Evolutionary conservation across 768 basidiomycete species (phyloP).

Genomic region (Boletus pseudo-olivaceus): DNA sequence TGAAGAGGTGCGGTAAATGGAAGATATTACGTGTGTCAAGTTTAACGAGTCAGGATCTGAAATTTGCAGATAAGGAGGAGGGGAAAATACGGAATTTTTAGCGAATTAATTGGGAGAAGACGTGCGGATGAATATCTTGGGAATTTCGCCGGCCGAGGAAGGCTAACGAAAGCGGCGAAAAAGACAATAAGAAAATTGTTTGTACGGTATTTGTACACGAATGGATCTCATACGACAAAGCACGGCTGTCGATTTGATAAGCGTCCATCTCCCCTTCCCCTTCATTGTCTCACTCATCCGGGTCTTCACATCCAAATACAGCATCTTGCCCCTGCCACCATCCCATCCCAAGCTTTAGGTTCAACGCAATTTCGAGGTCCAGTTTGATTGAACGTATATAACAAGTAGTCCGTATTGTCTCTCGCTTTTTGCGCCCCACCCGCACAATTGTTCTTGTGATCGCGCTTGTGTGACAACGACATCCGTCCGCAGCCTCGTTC

Average conservation of each 20-base stretch:
- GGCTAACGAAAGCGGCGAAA: slow-evolving; percentile 23
- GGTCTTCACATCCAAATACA: slow-evolving; percentile 19
- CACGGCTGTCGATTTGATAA: slow-evolving; percentile 31
- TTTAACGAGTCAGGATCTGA: slow-evolving; percentile 31
- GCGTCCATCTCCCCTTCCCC: slow-evolving; percentile 23
- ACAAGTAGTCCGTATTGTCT: slow-evolving; percentile 52
- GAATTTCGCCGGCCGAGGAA: slow-evolving; percentile 36
- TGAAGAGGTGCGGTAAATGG: slow-evolving; percentile 23
- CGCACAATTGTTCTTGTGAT: slow-evolving; percentile 59
- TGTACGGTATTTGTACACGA: slow-evolving; percentile 37
- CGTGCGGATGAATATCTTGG: slow-evolving; percentile 23
- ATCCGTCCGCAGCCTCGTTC: slow-evolving; percentile 44
- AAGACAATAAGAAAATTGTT: slow-evolving; percentile 48
- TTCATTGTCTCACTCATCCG: slow-evolving; percentile 34
- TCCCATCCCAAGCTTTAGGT: slow-evolving; percentile 27
- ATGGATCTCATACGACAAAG: slow-evolving; percentile 37
- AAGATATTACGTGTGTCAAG: slow-evolving; percentile 30
- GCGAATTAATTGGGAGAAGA: slow-evolving; percentile 19
- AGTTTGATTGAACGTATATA: slow-evolving; percentile 45
- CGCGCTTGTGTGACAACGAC: slow-evolving; percentile 47
- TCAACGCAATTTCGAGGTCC: slow-evolving; percentile 36
- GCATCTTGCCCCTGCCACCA: slow-evolving; percentile 19
- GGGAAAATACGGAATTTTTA: slow-evolving; percentile 33
- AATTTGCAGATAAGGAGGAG: slow-evolving; percentile 31
- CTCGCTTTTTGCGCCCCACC: slow-evolving; percentile 56